Conservation (phyloP, 345 rosid species). For the Eucalyptus cloeziana region DNA sequence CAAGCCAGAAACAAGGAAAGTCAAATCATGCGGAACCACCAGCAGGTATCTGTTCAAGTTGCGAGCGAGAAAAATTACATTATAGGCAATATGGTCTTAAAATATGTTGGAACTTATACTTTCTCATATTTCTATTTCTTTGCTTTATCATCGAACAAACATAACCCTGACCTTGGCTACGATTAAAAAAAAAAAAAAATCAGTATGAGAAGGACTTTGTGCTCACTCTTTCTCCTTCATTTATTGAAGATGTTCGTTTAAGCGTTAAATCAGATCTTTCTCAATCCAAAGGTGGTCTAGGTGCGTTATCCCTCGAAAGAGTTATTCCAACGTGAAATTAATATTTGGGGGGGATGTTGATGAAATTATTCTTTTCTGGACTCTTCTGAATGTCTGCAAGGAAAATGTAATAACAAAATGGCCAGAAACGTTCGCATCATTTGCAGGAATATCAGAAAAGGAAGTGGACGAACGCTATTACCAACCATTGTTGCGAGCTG, state of each 20-base stretch:
- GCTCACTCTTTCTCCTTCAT: background rate
- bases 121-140: background rate
- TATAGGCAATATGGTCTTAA: background rate
- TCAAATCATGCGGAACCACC: too few relatives aligned
- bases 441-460: rapidly evolving
- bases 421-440: too few relatives aligned
- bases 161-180: background rate
- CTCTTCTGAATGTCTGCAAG: too few relatives aligned
- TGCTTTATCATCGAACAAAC: background rate
- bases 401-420: too few relatives aligned
- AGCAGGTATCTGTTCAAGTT: too few relatives aligned
- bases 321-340: too few relatives aligned
- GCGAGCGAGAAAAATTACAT: rapidly evolving
- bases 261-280: background rate
- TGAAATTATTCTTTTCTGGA: too few relatives aligned
- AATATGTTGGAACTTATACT: background rate
- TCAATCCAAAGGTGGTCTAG: background rate
- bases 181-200: background rate
- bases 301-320: too few relatives aligned
- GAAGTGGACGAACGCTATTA: background rate
- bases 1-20: too few relatives aligned
- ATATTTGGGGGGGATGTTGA: too few relatives aligned
- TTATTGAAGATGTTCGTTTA: rapidly evolving
- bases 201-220: background rate
- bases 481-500: background rate